Conservation (phyloP, 1,284 basidiomycete species). For the Schizophyllum amplum region DNA sequence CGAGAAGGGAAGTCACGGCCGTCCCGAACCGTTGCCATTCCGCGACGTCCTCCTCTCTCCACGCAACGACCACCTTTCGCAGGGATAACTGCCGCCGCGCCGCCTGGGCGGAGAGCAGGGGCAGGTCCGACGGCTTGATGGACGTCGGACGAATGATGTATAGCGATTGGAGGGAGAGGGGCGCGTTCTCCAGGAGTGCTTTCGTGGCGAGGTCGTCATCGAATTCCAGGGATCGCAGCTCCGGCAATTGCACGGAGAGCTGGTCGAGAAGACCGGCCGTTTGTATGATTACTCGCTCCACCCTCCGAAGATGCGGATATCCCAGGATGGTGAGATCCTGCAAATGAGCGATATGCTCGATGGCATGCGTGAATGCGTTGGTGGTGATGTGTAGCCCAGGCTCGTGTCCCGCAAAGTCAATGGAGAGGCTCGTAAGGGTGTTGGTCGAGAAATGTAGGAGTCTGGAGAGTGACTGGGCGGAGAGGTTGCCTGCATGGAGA, state of each 20-base stretch:
- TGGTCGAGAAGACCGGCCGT: background rate
- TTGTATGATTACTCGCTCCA: too few relatives aligned
- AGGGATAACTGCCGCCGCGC: background rate
- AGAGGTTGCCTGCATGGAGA: background rate
- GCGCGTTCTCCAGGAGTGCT: background rate
- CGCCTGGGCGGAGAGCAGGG: background rate
- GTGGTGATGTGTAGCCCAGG: background rate
- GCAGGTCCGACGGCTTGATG: background rate
- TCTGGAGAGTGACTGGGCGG: background rate
- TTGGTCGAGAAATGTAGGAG: background rate
- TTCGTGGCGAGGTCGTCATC: background rate
- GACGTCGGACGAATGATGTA: background rate
- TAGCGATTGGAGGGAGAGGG: background rate
- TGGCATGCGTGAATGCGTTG: background rate
- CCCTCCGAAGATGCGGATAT: too few relatives aligned
- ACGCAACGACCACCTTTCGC: background rate
- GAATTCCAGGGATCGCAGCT: background rate
- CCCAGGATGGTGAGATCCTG: background rate
- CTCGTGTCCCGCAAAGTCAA: background rate
- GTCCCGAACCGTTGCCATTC: background rate
- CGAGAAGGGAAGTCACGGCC: background rate
- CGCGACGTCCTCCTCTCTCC: background rate
- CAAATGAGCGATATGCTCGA: background rate
- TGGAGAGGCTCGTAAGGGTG: background rate
- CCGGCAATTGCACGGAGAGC: background rate